These are phyloP conservation scores for Rhodotorula sp. DNA, from an alignment of 1,284 basidiomycete genomes.

Conservation along the genomic window DNA sequence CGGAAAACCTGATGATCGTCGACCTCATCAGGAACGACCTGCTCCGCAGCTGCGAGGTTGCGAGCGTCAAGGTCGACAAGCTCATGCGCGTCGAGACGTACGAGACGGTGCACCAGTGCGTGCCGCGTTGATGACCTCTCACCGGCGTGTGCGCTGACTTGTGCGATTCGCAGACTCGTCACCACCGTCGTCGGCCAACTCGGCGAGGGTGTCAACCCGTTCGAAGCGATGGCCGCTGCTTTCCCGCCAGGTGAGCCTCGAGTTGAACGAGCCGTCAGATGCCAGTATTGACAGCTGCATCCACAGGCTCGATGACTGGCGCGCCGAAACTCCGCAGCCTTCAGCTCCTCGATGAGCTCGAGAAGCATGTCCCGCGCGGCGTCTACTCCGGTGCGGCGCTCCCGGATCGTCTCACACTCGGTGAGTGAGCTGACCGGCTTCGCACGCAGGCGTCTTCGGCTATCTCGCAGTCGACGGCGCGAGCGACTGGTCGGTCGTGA, in stretches of 20 bases:
- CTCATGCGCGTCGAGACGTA: slow-evolving; percentile 91
- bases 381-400: slow-evolving; percentile 71
- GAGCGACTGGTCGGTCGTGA: slow-evolving; percentile 85
- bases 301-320: slow-evolving; percentile 72
- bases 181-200: slow-evolving; percentile 80
- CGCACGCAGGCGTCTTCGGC: slow-evolving; percentile 67
- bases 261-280: neutral
- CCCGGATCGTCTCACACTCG: too few relatives aligned
- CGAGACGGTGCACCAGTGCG: slow-evolving; percentile 82
- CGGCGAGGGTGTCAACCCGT: slow-evolving; percentile 73
- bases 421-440: neutral
- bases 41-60: slow-evolving; percentile 67
- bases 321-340: slow-evolving; percentile 94
- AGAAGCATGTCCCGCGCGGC: slow-evolving; percentile 65
- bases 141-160: neutral
- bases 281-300: too few relatives aligned
- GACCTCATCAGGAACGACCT: slow-evolving; percentile 94
- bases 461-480: slow-evolving; percentile 88
- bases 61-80: slow-evolving; percentile 74
- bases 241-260: slow-evolving; percentile 73
- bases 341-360: slow-evolving; percentile 81
- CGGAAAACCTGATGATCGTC: slow-evolving; percentile 98
- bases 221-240: slow-evolving; percentile 48
- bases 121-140: neutral
- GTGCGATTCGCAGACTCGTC: slow-evolving; percentile 60